Evolutionary conservation across 306 rosid genomes (phyloP).

Genomic region (Cucumis cinereus): DNA sequence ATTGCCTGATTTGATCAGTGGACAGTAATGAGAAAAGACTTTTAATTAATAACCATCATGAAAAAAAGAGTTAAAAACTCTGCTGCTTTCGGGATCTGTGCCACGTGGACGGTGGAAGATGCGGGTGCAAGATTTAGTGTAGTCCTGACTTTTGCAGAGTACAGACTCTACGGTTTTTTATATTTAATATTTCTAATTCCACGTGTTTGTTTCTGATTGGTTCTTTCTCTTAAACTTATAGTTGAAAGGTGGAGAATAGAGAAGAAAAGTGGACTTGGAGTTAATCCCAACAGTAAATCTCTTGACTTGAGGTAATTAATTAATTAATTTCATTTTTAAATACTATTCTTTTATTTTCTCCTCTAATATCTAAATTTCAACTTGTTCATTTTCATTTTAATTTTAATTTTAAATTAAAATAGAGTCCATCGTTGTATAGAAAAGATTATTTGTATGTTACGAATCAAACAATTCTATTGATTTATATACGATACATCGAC

Average conservation of each 20-base stretch:
- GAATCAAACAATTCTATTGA: background rate
- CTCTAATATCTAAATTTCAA: background rate
- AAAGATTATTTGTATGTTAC: no score
- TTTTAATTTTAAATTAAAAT: no score
- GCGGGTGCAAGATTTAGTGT: background rate
- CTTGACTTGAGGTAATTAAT: constrained; percentile 33
- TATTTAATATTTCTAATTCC: background rate
- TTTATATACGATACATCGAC: background rate
- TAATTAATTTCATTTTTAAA: background rate
- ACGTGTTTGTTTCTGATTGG: background rate
- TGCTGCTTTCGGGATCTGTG: constrained; percentile 5
- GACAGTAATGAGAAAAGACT: background rate
- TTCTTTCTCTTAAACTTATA: background rate
- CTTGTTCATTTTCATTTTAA: no score
- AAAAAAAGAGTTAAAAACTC: background rate
- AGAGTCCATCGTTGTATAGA: no score
- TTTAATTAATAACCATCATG: background rate
- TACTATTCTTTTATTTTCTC: background rate
- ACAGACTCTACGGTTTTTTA: background rate
- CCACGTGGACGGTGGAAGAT: constrained; percentile 30
- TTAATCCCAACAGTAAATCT: constrained; percentile 8
- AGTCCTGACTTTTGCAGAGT: background rate
- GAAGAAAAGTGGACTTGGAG: constrained; percentile 9
- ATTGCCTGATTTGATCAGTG: constrained; percentile 10
- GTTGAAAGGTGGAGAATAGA: constrained; percentile 35